Base-by-base conservation (phyloP, 345 rosid species). In the Acer negundo region DNA sequence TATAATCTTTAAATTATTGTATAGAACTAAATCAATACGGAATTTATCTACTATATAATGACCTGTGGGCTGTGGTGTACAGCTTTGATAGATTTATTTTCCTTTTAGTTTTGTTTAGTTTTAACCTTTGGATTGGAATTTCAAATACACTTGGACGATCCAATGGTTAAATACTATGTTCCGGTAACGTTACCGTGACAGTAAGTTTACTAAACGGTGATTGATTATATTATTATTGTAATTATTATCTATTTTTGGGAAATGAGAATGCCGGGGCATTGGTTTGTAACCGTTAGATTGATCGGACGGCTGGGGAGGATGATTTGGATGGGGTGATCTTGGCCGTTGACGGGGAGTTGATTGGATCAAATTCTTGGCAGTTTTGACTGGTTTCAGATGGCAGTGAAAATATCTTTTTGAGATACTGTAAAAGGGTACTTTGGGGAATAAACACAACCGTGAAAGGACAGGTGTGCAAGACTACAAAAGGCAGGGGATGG, bases 251-350 rank as follows among this genome's bases (percentile, higher is more conserved):
- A 16, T 35, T 81, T 76, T 78, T 23, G 68, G 77, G 79, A 51
- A 70, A 8, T 62, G 23, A 65, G 22, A 31, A 51, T 31, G 28
- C 65, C 35, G 79, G 79, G 79, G 49, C 11, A 1, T 23, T 6
- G 28, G 44, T 62, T 61, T 53, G 9, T 17, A 2, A 42, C 49
- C 16, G 47, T 26, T 15, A 1, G 63, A 59, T 59, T 31, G 51
- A 77, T 80, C 76, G 22, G 28, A 80, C 82, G 84, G 84, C 70
- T 77, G 63, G 82, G 86, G 85, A 40, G 69, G 24, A 35, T 35
- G 38, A 35, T 35, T 67, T 69, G 42, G 65, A 13, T 62, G 17
- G 53, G 31, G 67, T 15, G 62, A 7, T 75, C 42, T 73, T 62
- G 35, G 74, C 85, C 88, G 85, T 83, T 65, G 0, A 87, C 83